Conservation (phyloP, 179 eudicot species). For the Dionaea muscipula region DNA sequence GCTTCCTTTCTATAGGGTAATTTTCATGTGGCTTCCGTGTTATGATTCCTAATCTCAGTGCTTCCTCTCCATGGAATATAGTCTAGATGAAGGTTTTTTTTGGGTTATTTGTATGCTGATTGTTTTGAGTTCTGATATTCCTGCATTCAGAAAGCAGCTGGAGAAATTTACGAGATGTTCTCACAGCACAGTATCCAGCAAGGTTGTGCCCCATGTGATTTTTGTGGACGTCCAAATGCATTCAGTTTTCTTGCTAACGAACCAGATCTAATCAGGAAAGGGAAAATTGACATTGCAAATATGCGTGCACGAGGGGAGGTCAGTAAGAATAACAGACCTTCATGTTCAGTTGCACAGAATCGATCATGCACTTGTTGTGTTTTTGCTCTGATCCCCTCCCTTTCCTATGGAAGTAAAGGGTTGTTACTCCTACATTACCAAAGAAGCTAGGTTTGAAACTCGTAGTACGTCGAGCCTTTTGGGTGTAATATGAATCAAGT, state of each 20-base stretch:
- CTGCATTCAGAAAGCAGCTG: constrained; percentile 23
- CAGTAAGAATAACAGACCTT: constrained; percentile 1
- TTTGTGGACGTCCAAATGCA: constrained; percentile 15
- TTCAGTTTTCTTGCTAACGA: constrained; percentile 22
- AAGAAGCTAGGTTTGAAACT: too few species aligned
- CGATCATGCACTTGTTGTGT: too few species aligned
- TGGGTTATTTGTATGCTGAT: neutral
- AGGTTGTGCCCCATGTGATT: constrained; percentile 19
- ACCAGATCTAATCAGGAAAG: constrained; percentile 15
- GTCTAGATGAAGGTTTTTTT: neutral
- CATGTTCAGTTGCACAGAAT: neutral
- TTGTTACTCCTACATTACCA: too few species aligned
- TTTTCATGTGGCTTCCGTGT: too few species aligned
- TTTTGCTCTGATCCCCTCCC: too few species aligned
- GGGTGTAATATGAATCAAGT: too few species aligned
- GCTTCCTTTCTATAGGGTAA: too few species aligned
- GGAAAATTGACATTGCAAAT: constrained; percentile 10
- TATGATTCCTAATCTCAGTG: too few species aligned
- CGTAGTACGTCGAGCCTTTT: too few species aligned
- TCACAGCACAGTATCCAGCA: constrained; percentile 15
- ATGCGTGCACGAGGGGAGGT: constrained; percentile 24
- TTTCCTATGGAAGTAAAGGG: too few species aligned
- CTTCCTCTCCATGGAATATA: too few species aligned
- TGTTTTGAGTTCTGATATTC: neutral
- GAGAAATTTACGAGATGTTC: constrained; percentile 27